A percentile compares a stretch with the other conserved stretches of the same genome.
Conservation (phyloP, 202 grass and related monocot species). For the Schoenoplectus triqueter region DNA sequence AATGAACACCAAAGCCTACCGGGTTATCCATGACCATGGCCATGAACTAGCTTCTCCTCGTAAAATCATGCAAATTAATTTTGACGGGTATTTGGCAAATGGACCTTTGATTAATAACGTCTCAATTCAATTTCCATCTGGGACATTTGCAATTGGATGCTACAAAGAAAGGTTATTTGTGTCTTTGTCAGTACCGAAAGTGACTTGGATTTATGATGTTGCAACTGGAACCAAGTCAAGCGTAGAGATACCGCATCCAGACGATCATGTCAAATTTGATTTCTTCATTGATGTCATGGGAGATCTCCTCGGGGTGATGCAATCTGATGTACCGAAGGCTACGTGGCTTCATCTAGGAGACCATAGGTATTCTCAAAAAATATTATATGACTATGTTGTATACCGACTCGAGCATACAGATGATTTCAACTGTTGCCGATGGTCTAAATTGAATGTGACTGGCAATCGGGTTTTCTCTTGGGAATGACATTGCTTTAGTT, state of each 20-base stretch:
- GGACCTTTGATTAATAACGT: neutral
- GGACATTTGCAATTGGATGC: neutral
- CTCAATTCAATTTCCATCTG: neutral
- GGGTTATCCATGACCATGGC: neutral
- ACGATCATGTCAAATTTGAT: neutral
- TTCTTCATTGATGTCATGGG: neutral
- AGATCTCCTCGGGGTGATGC: neutral
- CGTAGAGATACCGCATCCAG: neutral
- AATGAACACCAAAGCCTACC: neutral
- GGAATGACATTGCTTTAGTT: too few relatives aligned
- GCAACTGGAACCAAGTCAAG: neutral
- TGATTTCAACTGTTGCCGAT: neutral
- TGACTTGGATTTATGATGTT: neutral
- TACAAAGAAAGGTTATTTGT: conserved; percentile 13
- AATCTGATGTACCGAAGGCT: neutral
- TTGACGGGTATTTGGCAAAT: neutral
- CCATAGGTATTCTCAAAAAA: too few relatives aligned
- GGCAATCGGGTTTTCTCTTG: too few relatives aligned
- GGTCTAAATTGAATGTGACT: too few relatives aligned
- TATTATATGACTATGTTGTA: neutral
- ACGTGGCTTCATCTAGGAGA: too few relatives aligned
- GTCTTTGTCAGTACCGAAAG: neutral
- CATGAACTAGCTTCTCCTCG: neutral
- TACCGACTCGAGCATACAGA: neutral
- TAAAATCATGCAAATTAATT: neutral